Base-by-base conservation (phyloP, 345 rosid genomes). In the Diplotaxis tenuifolia region DNA sequence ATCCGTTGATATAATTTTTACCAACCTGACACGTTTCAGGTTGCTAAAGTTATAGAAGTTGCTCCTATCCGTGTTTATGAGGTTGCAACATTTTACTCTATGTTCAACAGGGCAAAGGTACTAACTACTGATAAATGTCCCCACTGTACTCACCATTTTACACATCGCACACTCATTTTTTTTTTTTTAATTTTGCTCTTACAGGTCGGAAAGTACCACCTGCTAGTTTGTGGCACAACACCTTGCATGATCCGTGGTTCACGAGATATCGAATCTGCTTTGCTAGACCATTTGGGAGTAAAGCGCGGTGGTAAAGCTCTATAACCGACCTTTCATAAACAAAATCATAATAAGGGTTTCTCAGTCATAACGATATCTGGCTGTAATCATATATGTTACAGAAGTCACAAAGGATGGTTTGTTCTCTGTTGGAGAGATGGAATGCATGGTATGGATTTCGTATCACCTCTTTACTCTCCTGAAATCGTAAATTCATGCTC, bases 381-480 rank as follows among this genome's bases (percentile, higher is more conserved):
- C 72, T 31, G 11, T 66, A 21, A 23, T 54, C 1, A 25, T 56
- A 16, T 10, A 36, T 56, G 23, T 29, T 74, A 79, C 87, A 96
- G 93, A 92, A 81, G 98, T 96, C 53, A 96, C 99, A 31, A 90
- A 90, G 84, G 99, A 96, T 84, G 99, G 99, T 50, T 81, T 96
- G 74, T 96, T 96, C 85, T 90, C 99, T 15, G 92, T 96, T 67
- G 99, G 98, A 69, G 98, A 96, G 82, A 96, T 96, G 99, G 99
- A 96, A 82, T 96, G 99, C 84, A 96, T 96, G 99, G 98, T 96
- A 73, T 74, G 83, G 55, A 29, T 71, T 78, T 67, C 15, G 2
- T 52, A 38, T 62, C 27, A 28, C 62, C 29, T 52, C 69, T 62
- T 15, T 36, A 10, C 23, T 58, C 29, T 62, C 29, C 36, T 45